Evolutionary conservation across 805 yeast species (phyloP).

Genomic region (Pichia nakasei): DNA sequence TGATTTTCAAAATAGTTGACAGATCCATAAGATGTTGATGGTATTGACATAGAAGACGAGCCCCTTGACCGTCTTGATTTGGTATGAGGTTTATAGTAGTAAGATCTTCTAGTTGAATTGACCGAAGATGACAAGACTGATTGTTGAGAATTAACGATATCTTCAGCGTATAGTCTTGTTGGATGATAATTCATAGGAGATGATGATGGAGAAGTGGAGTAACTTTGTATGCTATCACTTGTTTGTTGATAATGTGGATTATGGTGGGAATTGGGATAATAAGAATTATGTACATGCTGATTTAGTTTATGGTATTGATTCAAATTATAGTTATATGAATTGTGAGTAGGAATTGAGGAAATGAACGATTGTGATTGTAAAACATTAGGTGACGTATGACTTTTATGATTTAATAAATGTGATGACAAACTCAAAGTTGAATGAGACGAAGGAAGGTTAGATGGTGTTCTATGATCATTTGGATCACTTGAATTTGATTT

Average conservation of each 20-base stretch:
- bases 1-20: neutral
- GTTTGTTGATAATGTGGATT: slow-evolving; percentile 2
- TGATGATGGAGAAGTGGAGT: slow-evolving; percentile 10
- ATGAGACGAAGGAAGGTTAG: slow-evolving; percentile 8
- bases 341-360: neutral
- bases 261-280: slow-evolving; percentile 2
- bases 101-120: slow-evolving; percentile 20
- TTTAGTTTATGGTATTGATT: neutral
- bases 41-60: slow-evolving; percentile 6
- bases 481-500: neutral
- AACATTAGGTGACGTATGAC: slow-evolving; percentile 1
- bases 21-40: neutral
- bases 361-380: slow-evolving; percentile 3
- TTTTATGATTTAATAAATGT: slow-evolving; percentile 4
- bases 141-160: slow-evolving; percentile 3
- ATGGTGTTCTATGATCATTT: neutral
- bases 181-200: slow-evolving; percentile 8
- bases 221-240: neutral
- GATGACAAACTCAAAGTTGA: slow-evolving; percentile 11
- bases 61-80: slow-evolving; percentile 10
- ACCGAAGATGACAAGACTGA: slow-evolving; percentile 9
- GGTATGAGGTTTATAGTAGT: slow-evolving; percentile 18
- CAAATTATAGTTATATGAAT: neutral
- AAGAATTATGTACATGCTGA: neutral
- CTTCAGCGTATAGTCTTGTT: slow-evolving; percentile 7